Evolutionary conservation across 169 alveolate species (phyloP).

Genomic region (Eimeria brunetti): DNA sequence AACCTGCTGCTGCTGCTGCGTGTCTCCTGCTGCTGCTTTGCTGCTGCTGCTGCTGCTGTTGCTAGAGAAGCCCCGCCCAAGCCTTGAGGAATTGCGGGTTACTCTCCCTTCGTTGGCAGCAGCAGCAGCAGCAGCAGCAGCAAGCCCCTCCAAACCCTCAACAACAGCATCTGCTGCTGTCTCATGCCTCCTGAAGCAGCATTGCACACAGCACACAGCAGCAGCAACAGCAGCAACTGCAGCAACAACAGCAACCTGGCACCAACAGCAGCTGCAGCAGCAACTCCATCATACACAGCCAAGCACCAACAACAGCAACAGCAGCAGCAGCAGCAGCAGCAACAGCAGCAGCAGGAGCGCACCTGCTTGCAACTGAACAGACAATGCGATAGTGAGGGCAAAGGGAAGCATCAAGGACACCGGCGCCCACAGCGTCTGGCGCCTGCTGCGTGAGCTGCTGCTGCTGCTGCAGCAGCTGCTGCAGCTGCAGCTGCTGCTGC

Average conservation of each 20-base stretch:
- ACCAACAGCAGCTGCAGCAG: background rate
- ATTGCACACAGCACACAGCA: slow-evolving; percentile 4
- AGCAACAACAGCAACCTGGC: background rate
- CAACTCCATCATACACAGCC: background rate
- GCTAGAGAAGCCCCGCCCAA: background rate
- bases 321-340: slow-evolving; percentile 42
- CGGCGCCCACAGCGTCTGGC: background rate
- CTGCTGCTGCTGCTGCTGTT: slow-evolving; percentile 8
- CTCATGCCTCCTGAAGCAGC: slow-evolving; percentile 41
- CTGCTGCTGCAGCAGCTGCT: slow-evolving; percentile 50
- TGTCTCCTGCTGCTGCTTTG: background rate
- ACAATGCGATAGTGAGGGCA: slow-evolving; percentile 45
- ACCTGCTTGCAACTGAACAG: slow-evolving; percentile 47
- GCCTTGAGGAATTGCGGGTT: slow-evolving; percentile 13
- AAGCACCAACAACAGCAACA: background rate
- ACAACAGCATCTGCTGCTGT: slow-evolving; percentile 64
- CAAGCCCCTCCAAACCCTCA: too few relatives aligned
- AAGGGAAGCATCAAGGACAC: slow-evolving; percentile 29
- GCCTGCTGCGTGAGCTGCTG: too few relatives aligned
- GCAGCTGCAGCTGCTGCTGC: slow-evolving; percentile 68
- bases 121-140: slow-evolving; percentile 73
- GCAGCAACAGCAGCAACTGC: background rate
- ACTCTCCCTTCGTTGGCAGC: slow-evolving; percentile 47
- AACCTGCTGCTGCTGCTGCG: slow-evolving; percentile 41
- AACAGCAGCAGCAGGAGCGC: background rate